A percentile compares a stretch with the other conserved stretches of the same genome.
phyloP scores from a whole-genome alignment of 441 rosid species.

The Adansonia grandidieri region DNA sequence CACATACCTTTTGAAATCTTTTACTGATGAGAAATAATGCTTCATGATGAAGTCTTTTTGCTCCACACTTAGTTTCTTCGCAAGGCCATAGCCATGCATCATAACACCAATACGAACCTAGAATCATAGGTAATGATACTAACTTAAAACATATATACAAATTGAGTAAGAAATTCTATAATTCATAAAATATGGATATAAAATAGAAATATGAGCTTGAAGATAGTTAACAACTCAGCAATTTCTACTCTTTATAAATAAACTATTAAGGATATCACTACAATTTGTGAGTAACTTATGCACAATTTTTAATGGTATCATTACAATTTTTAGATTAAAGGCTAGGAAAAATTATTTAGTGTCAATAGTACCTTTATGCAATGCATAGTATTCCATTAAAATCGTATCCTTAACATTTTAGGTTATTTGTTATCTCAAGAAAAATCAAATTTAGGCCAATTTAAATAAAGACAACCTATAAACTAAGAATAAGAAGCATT shows the following conservation, averaged over 20 bases:
- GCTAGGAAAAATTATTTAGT: neutral
- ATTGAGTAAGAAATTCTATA: neutral
- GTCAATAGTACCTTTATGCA: neutral
- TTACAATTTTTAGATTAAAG: neutral
- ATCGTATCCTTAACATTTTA: neutral
- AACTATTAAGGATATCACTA: neutral
- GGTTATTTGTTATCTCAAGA: neutral
- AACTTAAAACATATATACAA: neutral
- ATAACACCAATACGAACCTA: conserved; percentile 96
- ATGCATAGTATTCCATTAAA: neutral
- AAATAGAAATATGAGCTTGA: neutral
- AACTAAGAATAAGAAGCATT: neutral
- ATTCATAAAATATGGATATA: neutral
- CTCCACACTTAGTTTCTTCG: conserved; percentile 45
- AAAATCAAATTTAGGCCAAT: neutral
- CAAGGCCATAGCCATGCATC: conserved; percentile 95
- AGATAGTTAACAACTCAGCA: neutral
- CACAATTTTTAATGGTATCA: too few relatives aligned
- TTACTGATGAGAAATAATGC: too few relatives aligned
- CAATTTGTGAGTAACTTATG: too few relatives aligned
- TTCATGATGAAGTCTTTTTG: too few relatives aligned
- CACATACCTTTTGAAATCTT: too few relatives aligned
- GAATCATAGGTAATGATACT: conserved; percentile 2
- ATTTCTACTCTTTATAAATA: neutral
- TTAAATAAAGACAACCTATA: neutral